phyloP scores from a whole-genome alignment of 1,284 basidiomycete genomes.

The Phellopilus nigrolimitatus region DNA sequence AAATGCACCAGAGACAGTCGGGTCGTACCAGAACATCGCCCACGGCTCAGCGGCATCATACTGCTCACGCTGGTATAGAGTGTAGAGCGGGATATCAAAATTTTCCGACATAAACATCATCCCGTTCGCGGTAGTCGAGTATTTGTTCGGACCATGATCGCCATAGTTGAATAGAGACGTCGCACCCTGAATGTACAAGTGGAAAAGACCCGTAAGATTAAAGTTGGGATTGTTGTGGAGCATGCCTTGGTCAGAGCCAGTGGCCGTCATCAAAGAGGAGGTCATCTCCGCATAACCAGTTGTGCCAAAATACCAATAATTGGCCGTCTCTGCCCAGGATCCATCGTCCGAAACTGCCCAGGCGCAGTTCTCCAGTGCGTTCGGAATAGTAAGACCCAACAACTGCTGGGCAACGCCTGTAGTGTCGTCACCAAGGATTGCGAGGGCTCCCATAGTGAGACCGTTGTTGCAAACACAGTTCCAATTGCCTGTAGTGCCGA shows the following conservation, averaged over 20 bases:
- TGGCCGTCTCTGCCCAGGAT: slow-evolving; percentile 92
- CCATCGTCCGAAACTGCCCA: slow-evolving; percentile 66
- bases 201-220: slow-evolving; percentile 77
- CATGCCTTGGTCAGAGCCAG: slow-evolving; percentile 79
- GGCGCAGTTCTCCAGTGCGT: slow-evolving; percentile 81
- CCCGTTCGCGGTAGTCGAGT: slow-evolving; percentile 72
- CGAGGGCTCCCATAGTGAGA: slow-evolving; percentile 84
- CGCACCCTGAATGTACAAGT: slow-evolving; percentile 85
- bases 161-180: slow-evolving; percentile 90
- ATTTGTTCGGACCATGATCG: slow-evolving; percentile 96
- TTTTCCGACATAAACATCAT: slow-evolving; percentile 69
- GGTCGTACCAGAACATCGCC: slow-evolving; percentile 98
- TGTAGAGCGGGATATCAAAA: slow-evolving; percentile 69
- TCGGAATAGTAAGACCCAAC: slow-evolving; percentile 64
- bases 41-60: slow-evolving; percentile 84
- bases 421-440: slow-evolving; percentile 83
- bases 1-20: slow-evolving; percentile 79
- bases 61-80: slow-evolving; percentile 92
- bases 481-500: slow-evolving; percentile 79
- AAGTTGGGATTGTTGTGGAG: slow-evolving; percentile 67
- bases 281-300: slow-evolving; percentile 92
- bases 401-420: slow-evolving; percentile 68
- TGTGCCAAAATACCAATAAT: slow-evolving; percentile 96
- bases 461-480: slow-evolving; percentile 97
- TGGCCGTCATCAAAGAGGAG: slow-evolving; percentile 79